Base-by-base conservation (phyloP, 164 flowering plant genomes). In the Magnolia kwangsiensis region DNA sequence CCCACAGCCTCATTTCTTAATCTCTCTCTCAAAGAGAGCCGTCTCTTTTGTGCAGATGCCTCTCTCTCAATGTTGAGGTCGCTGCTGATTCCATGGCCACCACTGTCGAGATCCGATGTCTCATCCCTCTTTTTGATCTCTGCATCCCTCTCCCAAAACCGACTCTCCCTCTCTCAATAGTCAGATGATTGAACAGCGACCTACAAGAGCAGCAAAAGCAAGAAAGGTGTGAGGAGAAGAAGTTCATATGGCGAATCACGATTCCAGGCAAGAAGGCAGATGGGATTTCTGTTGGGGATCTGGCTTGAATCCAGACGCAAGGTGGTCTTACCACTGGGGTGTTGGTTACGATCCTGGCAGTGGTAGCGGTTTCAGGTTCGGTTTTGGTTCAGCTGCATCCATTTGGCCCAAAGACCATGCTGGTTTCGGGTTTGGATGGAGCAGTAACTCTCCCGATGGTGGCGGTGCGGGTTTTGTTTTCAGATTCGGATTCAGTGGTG, bases 221-320 rank as follows among this genome's bases (percentile, higher is more conserved):
- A 16, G 19, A 29, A 16, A 16, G 59, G 59, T 2, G 37, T 1
- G 59, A 2, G 16, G 8, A 55, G 16, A 55, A 55, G 59, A 55
- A 55, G 59, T 10, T 16, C 16, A 55, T 2, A 7, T 55, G 59
- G 59, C 59, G 59, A 55, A 55, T 55, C 59, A n/a, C 8, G 71
- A 29, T 11, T 67, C 70, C 18, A 31, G 70, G 18, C 45, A 67
- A 6, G 18, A 67, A 16, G n/a, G 71, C 2, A 20, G 71, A 67
- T 67, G 71, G 50, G 71, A 67, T 29, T 67, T 67, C 50, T 50
- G 50, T 67, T 67, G 71, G 71, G 70, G 45, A 8, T 27, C 69
- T 10, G 8, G 45, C 70, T 3, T 1, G n/a, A 29, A 11, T 31
- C 70, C 70, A 18, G 70, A 67, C 5, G 70, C 31, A 29, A 29